A percentile compares a stretch with the other conserved stretches of the same genome.
Conservation (phyloP, 805 yeast species). For the Limtongozyma cylindracea region DNA sequence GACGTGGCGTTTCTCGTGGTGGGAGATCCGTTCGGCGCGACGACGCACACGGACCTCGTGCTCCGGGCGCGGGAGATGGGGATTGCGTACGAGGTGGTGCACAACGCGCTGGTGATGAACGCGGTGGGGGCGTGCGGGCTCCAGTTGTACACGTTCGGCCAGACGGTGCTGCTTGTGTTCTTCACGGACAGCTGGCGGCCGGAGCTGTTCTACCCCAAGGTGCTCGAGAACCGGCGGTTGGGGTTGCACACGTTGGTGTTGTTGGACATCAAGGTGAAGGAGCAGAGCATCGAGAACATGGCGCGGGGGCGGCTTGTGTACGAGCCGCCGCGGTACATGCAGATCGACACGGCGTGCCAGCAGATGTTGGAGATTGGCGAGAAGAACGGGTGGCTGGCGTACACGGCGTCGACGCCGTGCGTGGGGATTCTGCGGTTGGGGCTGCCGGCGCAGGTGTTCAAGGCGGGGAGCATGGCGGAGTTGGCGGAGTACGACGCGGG, state of each 20-base stretch:
- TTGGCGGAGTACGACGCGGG: constrained; percentile 73
- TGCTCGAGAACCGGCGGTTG: constrained; percentile 68
- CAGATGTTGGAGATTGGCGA: constrained; percentile 82
- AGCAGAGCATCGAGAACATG: constrained; percentile 83
- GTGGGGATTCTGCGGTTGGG: constrained; percentile 86
- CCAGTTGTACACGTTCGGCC: constrained; percentile 87
- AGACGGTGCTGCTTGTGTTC: constrained; percentile 88
- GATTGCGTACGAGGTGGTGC: constrained; percentile 60
- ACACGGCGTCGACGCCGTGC: constrained; percentile 74
- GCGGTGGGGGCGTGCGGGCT: constrained; percentile 97
- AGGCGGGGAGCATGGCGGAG: constrained; percentile 64
- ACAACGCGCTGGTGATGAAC: constrained; percentile 93
- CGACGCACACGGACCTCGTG: constrained; percentile 89
- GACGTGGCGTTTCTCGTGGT: constrained; percentile 90
- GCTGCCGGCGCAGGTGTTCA: constrained; percentile 56
- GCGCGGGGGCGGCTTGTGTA: constrained; percentile 79
- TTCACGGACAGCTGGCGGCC: constrained; percentile 94
- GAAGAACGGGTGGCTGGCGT: constrained; percentile 46
- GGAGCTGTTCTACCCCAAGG: constrained; percentile 76
- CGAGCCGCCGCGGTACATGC: constrained; percentile 96
- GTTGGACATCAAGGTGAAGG: constrained; percentile 87
- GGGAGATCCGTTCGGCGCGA: constrained; percentile 96
- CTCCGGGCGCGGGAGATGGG: constrained; percentile 72
- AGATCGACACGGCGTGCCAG: constrained; percentile 66
- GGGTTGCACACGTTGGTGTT: constrained; percentile 82